Base-by-base conservation (phyloP, 75 land plant species). In the Picea glauca region DNA sequence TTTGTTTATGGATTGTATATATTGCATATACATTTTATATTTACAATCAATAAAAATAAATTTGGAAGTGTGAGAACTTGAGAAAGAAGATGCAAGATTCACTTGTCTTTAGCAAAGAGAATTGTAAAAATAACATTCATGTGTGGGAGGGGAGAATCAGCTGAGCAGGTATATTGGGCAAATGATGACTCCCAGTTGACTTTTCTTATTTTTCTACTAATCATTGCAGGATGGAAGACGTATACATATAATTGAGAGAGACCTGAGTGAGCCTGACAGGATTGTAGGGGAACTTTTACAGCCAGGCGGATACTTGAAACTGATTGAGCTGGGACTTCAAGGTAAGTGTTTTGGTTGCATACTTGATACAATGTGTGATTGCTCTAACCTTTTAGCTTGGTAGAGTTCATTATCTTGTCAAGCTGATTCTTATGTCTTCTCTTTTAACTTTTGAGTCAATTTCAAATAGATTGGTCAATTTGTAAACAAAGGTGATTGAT, bases 281-380 rank as follows among this genome's bases (percentile, higher is more conserved):
- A 96, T 96, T 78, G 98, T 96, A 54, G 98, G 98, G 31, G 98
- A 96, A 80, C 83, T 96, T 30, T 78, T 96, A 67, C 98, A 96
- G 62, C 98, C 98, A 26, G 98, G 98, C 0, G 98, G 98, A 35
- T 96, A 96, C 68, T 85, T 96, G 79, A 96, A 94, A 82, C 78
- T 96, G 70, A 67, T 94, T 65, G 97, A 94, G 84, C 79, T 96
- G 50, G 98, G 97, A 14, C 84, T 96, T 40, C 77, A 85, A 84
- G 96, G 98, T 93, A 43, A 58, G 78, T 31, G 9, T 70, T 62
- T 43, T 43, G 26, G 46, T 17, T 70, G 23, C 12, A 17, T 43
- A 40, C n/a, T 70, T 43, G 40, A n/a, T 43, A 21, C 54, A 70
- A 1, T 38, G n/a, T 70, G 74, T 70, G 21, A 9, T 68, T 35